Evolutionary conservation across 805 yeast genomes (phyloP).

Genomic region (Barnettozyma botsteinii): DNA sequence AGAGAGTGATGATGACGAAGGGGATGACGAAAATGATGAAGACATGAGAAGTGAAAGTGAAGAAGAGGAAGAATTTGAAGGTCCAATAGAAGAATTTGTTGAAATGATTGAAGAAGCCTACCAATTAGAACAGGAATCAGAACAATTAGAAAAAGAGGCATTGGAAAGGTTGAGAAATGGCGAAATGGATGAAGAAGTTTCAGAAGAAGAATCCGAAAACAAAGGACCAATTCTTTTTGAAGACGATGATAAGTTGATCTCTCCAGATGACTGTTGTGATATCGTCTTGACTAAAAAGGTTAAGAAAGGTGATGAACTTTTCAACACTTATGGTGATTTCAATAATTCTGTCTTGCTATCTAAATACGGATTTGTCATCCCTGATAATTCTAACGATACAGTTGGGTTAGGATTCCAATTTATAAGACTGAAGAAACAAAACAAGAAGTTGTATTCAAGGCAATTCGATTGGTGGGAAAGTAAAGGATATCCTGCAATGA

Average conservation of each 20-base stretch:
- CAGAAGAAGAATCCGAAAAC: slow-evolving; percentile 12
- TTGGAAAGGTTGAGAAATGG: slow-evolving; percentile 4
- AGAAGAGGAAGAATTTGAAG: slow-evolving; percentile 21
- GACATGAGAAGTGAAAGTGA: slow-evolving; percentile 11
- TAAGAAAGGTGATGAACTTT: slow-evolving; percentile 51
- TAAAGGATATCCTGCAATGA: slow-evolving; percentile 35
- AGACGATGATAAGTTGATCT: slow-evolving; percentile 30
- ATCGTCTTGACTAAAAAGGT: slow-evolving; percentile 46
- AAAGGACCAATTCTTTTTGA: slow-evolving; percentile 19
- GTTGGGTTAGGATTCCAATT: slow-evolving; percentile 54
- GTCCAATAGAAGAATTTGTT: slow-evolving; percentile 27
- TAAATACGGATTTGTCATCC: slow-evolving; percentile 70
- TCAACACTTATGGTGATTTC: slow-evolving; percentile 78
- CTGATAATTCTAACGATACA: slow-evolving; percentile 48
- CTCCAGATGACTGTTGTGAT: slow-evolving; percentile 63
- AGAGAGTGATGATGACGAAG: slow-evolving; percentile 14
- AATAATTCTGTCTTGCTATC: slow-evolving; percentile 61
- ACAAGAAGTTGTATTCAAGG: slow-evolving; percentile 29
- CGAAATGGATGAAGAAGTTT: not conserved
- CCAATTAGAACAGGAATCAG: slow-evolving; percentile 13
- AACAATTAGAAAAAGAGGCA: slow-evolving; percentile 13
- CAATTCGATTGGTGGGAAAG: slow-evolving; percentile 46
- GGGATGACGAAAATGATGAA: slow-evolving; percentile 10
- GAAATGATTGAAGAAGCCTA: slow-evolving; percentile 25
- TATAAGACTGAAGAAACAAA: slow-evolving; percentile 28